Conservation (phyloP, 1,284 basidiomycete genomes). For the Apiotrichum siamense region DNA sequence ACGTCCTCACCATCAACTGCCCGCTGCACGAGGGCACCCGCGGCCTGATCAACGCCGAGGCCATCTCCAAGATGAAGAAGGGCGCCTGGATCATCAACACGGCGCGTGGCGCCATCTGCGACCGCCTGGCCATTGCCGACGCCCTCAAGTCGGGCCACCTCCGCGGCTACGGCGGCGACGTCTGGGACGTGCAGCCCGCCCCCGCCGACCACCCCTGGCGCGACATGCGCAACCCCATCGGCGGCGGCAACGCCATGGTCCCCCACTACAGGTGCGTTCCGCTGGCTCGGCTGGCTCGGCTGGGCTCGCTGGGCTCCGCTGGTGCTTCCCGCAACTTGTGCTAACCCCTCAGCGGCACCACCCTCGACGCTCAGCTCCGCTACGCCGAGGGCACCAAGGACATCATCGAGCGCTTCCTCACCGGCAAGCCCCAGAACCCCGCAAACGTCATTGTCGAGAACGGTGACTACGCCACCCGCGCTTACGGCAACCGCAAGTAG, state of each 20-base stretch:
- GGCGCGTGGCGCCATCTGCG: slow-evolving; percentile 86
- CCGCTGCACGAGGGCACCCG: slow-evolving; percentile 83
- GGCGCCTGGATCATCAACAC: slow-evolving; percentile 88
- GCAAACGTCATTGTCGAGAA: slow-evolving; percentile 74
- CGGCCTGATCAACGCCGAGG: slow-evolving; percentile 73
- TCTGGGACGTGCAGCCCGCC: slow-evolving; percentile 76
- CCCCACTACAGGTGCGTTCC: not conserved
- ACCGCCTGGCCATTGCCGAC: slow-evolving; percentile 69
- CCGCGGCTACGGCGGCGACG: slow-evolving; percentile 62
- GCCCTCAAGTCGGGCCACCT: slow-evolving; percentile 75
- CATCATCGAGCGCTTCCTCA: slow-evolving; percentile 75
- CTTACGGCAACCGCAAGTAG: slow-evolving; percentile 20
- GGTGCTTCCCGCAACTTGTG: too few species aligned
- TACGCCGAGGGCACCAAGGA: slow-evolving; percentile 75
- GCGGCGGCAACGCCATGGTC: slow-evolving; percentile 71
- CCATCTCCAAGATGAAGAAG: slow-evolving; percentile 85
- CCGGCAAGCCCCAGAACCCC: slow-evolving; percentile 62
- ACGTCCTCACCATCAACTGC: slow-evolving; percentile 57
- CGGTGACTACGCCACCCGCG: slow-evolving; percentile 38
- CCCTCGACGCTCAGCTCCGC: slow-evolving; percentile 82
- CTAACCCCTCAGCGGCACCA: slow-evolving; percentile 62
- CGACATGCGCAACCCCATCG: slow-evolving; percentile 69
- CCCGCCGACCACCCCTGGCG: slow-evolving; percentile 83
- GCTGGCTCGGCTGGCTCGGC: too few species aligned
- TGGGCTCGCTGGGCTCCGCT: too few species aligned